phyloP scores from a whole-genome alignment of 1,284 basidiomycete species.

The Anthracocystis setariae region DNA sequence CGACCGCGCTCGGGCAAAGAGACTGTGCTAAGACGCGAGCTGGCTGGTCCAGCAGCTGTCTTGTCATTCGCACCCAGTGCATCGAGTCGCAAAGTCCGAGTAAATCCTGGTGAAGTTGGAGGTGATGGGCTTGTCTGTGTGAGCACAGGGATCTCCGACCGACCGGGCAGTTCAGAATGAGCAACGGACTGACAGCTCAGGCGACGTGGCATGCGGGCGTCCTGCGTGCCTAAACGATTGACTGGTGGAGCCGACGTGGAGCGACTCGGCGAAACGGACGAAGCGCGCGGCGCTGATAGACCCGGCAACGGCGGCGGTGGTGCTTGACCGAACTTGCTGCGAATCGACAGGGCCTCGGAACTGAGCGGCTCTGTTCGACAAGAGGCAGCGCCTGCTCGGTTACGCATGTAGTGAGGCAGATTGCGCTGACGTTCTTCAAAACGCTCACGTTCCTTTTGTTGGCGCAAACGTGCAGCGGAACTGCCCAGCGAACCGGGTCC shows the following conservation, averaged over 20 bases:
- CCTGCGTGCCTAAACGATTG: constrained; percentile 1
- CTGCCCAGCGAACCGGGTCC: constrained; percentile 30
- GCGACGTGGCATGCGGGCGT: constrained; percentile 14
- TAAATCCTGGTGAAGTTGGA: constrained; percentile 23
- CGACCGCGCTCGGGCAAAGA: constrained; percentile 10
- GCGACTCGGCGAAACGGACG: constrained; percentile 29
- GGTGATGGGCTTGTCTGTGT: constrained; percentile 47
- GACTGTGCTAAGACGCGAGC: background rate
- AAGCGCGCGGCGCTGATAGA: constrained; percentile 13
- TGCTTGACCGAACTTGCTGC: constrained; percentile 47
- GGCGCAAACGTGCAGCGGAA: constrained; percentile 37
- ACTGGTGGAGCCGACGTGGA: constrained; percentile 32
- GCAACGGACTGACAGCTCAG: constrained; percentile 26
- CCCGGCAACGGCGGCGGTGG: constrained; percentile 49
- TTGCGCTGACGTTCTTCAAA: constrained; percentile 44
- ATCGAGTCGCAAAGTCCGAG: background rate
- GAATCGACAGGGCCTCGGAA: constrained; percentile 45
- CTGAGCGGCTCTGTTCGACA: constrained; percentile 24
- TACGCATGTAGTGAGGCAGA: constrained; percentile 35
- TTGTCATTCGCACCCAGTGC: background rate
- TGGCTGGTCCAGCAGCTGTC: background rate
- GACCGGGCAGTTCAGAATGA: background rate
- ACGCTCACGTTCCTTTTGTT: constrained; percentile 49
- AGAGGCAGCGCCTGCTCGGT: constrained; percentile 16
- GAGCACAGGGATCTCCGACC: constrained; percentile 28